Evolutionary conservation across 129 eudicot genomes (phyloP).

Genomic region (Silybum marianum): DNA sequence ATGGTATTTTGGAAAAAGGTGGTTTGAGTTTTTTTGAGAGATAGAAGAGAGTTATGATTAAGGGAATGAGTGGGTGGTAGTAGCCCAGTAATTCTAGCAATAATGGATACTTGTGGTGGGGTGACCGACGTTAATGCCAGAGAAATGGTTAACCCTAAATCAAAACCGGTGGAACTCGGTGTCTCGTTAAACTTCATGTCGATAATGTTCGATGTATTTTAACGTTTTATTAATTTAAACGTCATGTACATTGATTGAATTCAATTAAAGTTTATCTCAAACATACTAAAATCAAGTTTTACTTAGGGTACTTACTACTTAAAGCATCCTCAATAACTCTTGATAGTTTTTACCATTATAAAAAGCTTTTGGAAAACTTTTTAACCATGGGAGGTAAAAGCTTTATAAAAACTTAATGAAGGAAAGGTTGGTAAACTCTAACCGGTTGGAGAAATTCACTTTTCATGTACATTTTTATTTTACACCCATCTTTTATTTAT

Average conservation of each 20-base stretch:
- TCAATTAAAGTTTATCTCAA: background rate
- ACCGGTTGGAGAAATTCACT: too few species aligned
- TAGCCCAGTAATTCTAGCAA: slow-evolving; percentile 11
- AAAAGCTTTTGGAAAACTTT: too few species aligned
- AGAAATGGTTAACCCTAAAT: background rate
- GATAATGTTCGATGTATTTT: background rate
- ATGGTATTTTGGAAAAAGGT: slow-evolving; percentile 21
- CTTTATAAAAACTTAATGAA: too few species aligned
- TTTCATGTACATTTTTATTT: too few species aligned
- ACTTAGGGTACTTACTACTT: background rate
- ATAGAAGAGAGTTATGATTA: slow-evolving; percentile 35
- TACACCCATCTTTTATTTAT: too few species aligned
- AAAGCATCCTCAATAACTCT: too few species aligned
- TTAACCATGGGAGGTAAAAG: too few species aligned
- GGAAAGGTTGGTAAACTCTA: too few species aligned
- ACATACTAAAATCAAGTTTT: background rate
- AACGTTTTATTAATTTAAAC: background rate
- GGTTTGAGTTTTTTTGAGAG: slow-evolving; percentile 5
- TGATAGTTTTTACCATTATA: too few species aligned
- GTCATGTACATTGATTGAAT: background rate
- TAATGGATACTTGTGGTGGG: slow-evolving; percentile 13
- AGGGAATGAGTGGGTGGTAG: slow-evolving; percentile 64
- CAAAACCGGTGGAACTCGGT: background rate
- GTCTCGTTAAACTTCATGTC: background rate
- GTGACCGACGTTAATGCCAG: slow-evolving; percentile 1